Conservation (phyloP, 805 yeast species). For the Candida mattraensis region DNA sequence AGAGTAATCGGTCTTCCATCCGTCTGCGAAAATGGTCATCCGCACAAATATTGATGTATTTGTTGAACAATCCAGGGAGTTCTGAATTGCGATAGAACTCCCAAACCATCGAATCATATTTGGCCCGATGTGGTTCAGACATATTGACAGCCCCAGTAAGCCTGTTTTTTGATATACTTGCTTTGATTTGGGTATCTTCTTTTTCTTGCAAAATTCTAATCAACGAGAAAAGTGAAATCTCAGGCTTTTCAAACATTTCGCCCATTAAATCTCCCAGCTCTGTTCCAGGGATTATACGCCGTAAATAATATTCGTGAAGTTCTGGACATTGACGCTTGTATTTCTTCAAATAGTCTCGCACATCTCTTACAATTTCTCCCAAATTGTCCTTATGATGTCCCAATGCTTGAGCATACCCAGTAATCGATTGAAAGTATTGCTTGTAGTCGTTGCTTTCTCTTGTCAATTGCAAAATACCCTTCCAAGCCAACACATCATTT, state of each 20-base stretch:
- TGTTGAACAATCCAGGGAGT: constrained; percentile 53
- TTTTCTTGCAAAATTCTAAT: constrained; percentile 38
- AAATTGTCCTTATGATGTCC: constrained; percentile 43
- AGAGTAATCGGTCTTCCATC: constrained; percentile 60
- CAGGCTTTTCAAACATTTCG: constrained; percentile 45
- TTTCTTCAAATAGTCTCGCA: constrained; percentile 44
- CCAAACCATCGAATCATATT: constrained; percentile 44
- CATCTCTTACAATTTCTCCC: constrained; percentile 48
- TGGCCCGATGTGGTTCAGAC: constrained; percentile 39
- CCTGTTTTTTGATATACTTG: constrained; percentile 45
- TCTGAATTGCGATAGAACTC: constrained; percentile 48
- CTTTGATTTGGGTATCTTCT: constrained; percentile 44
- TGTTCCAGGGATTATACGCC: constrained; percentile 55
- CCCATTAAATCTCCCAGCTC: constrained; percentile 54
- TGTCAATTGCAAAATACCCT: constrained; percentile 62
- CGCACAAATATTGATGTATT: constrained; percentile 52
- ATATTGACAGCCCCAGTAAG: constrained; percentile 46
- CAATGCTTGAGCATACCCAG: constrained; percentile 43
- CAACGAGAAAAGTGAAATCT: constrained; percentile 44
- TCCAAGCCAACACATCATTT: constrained; percentile 69
- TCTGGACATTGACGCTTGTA: constrained; percentile 24
- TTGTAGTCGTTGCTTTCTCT: constrained; percentile 38
- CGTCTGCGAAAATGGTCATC: constrained; percentile 60
- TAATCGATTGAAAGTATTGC: constrained; percentile 47
- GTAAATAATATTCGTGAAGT: constrained; percentile 48